Evolutionary conservation across 2,329 filamentous ascomycete species (phyloP).

Genomic region (Exophiala alcalophila): DNA sequence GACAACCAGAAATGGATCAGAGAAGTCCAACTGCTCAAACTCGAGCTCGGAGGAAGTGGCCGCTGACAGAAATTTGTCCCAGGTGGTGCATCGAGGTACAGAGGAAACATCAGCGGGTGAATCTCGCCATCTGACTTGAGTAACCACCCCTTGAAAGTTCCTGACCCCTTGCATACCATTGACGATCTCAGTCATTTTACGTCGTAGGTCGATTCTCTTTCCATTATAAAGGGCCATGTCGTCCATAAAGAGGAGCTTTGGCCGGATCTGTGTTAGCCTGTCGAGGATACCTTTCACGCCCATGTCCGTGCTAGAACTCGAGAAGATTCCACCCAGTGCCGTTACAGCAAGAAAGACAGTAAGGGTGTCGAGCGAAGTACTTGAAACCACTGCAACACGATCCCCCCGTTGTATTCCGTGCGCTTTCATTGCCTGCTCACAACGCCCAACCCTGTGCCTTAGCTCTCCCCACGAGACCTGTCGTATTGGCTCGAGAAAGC

Average conservation of each 20-base stretch:
- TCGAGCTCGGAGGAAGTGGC: conserved; percentile 36
- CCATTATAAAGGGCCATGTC: conserved; percentile 77
- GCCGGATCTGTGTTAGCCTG: conserved; percentile 69
- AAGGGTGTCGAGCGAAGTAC: conserved; percentile 71
- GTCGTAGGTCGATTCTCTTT: conserved; percentile 66
- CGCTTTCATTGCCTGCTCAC: conserved; percentile 65
- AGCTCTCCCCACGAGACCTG: conserved; percentile 67
- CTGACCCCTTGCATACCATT: conserved; percentile 58
- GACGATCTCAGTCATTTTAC: conserved; percentile 67
- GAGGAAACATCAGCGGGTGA: conserved; percentile 55
- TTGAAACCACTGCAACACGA: conserved; percentile 69
- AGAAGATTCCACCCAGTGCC: conserved; percentile 72
- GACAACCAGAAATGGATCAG: conserved; percentile 71
- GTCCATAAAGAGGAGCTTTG: conserved; percentile 76
- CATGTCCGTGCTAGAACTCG: conserved; percentile 77
- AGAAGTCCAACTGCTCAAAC: conserved; percentile 58
- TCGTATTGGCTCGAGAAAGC: conserved; percentile 31
- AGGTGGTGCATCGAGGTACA: conserved; percentile 47
- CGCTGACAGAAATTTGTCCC: conserved; percentile 41
- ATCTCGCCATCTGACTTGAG: conserved; percentile 61
- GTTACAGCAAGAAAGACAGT: conserved; percentile 67
- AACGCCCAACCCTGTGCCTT: conserved; percentile 54
- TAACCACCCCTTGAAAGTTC: conserved; percentile 62
- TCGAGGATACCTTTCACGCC: conserved; percentile 76
- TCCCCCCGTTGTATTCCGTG: conserved; percentile 69